Percentiles rank a stretch among this genome's conserved stretches.
Evolutionary conservation across 768 basidiomycete genomes (phyloP).

Genomic region (Psilocybe sp.): DNA sequence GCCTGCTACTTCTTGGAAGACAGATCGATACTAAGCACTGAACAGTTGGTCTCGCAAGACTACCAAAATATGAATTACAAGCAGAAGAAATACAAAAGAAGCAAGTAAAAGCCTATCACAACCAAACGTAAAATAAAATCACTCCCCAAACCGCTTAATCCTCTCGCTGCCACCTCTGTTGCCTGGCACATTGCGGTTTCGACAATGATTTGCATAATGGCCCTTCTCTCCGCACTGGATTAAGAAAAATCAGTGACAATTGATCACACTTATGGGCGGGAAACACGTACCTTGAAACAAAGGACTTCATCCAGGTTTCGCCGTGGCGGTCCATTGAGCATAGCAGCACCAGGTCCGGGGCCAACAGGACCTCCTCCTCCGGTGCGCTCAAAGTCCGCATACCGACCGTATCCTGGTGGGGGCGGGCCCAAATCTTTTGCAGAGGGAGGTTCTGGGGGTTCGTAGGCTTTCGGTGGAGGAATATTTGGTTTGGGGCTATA

Average conservation of each 20-base stretch:
- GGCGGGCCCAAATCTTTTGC: slow-evolving; percentile 83
- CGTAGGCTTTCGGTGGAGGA: slow-evolving; percentile 71
- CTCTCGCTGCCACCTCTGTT: slow-evolving; percentile 82
- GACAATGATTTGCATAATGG: slow-evolving; percentile 93
- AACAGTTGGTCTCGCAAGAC: too few relatives aligned
- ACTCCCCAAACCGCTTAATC: slow-evolving; percentile 39
- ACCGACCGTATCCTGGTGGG: slow-evolving; percentile 89
- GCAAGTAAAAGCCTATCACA: too few relatives aligned
- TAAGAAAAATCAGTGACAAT: slow-evolving; percentile 6
- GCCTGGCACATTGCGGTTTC: slow-evolving; percentile 87
- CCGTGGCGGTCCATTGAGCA: slow-evolving; percentile 39
- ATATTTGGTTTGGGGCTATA: slow-evolving; percentile 74
- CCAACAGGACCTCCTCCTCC: slow-evolving; percentile 32
- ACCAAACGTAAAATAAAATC: neutral
- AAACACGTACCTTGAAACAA: slow-evolving; percentile 75
- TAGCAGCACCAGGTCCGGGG: slow-evolving; percentile 18
- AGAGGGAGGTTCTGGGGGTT: slow-evolving; percentile 71
- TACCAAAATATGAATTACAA: too few relatives aligned
- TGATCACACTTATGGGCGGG: neutral
- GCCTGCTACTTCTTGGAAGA: too few relatives aligned
- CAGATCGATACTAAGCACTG: too few relatives aligned
- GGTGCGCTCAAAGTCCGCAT: slow-evolving; percentile 68
- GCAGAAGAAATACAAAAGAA: too few relatives aligned
- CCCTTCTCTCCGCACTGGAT: slow-evolving; percentile 85
- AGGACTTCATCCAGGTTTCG: slow-evolving; percentile 81